Evolutionary conservation across 108 stramenopile species (phyloP).

Genomic region (Cylindrotheca fusiformis): DNA sequence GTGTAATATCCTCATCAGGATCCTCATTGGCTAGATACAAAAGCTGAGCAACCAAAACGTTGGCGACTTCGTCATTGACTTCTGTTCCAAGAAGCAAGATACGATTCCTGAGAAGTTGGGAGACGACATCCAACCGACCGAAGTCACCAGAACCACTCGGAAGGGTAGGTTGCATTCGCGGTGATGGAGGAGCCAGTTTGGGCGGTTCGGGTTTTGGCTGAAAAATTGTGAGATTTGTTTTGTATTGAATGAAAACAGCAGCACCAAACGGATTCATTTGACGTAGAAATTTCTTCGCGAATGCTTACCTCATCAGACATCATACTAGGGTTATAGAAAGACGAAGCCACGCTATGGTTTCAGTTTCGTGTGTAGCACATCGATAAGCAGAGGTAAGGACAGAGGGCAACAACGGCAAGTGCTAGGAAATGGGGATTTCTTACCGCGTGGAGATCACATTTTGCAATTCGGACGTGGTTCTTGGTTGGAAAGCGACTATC

Average conservation of each 20-base stretch:
- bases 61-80: slow-evolving; percentile 95
- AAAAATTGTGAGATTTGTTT: no score
- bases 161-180: slow-evolving; percentile 42
- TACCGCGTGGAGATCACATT: no score
- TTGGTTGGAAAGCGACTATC: not conserved
- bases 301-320: slow-evolving; percentile 43
- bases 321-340: slow-evolving; percentile 25
- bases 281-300: not conserved
- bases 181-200: slow-evolving; percentile 34
- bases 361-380: not conserved
- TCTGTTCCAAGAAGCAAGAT: slow-evolving; percentile 87
- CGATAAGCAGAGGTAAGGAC: not conserved
- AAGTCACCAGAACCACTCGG: slow-evolving; percentile 64
- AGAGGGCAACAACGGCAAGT: not conserved
- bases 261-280: not conserved
- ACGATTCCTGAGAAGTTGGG: slow-evolving; percentile 89
- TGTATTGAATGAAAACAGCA: slow-evolving; percentile 1
- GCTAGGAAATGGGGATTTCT: not conserved
- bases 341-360: not conserved
- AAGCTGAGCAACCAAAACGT: slow-evolving; percentile 89
- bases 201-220: slow-evolving; percentile 13
- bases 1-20: slow-evolving; percentile 90
- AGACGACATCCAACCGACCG: slow-evolving; percentile 90
- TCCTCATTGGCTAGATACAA: slow-evolving; percentile 95
- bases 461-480: no score